Base-by-base conservation (phyloP, 768 basidiomycete species). In the Clathrus columnatus region DNA sequence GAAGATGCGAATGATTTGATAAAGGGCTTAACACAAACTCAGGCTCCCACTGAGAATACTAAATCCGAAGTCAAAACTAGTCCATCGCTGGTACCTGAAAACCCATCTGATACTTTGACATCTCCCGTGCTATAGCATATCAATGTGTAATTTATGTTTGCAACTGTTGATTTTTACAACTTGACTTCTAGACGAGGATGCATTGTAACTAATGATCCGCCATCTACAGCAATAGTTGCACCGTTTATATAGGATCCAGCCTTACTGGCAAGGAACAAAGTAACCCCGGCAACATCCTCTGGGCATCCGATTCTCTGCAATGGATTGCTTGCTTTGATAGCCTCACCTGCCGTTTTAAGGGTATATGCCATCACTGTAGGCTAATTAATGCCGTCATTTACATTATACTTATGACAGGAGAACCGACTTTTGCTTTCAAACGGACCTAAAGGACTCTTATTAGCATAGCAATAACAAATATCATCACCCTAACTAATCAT, bases 1-100 rank as follows among this genome's bases (percentile, higher is more conserved):
- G 83, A 86, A 43, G 87, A 85, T n/a, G 87, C 87, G 5, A 81
- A 76, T 1, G 85, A 89, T 55, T 69, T 91, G 58, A 83, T 85
- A 20, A 83, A 79, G 64, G 85, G 81, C 10, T 66, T 90, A 8
- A 36, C 36, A 14, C 4, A 11, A n/a, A 28, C 45, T 29, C 3
- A 27, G 27, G 20, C 29, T 18, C 17, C 24, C 24, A 32, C 17
- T 26, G 32, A 59, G 24, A 55, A 48, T 29, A 42, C 53, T 20
- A 48, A 28, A 16, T n/a, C 48, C 4, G 32, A 61, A 41, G 44
- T n/a, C 29, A 56, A 53, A 42, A 24, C n/a, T 23, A 26, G 36
- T 5, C 32, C 46, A 20, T 28, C 49, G 32, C 48, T 24, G 17
- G 54, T 48, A 36, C 14, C 14, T 23, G 24, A 16, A 24, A 27